A percentile compares a stretch with the other conserved stretches of the same genome.
Conservation (phyloP, 495 filamentous ascomycete species). For the Aspergillus mulundensis region DNA sequence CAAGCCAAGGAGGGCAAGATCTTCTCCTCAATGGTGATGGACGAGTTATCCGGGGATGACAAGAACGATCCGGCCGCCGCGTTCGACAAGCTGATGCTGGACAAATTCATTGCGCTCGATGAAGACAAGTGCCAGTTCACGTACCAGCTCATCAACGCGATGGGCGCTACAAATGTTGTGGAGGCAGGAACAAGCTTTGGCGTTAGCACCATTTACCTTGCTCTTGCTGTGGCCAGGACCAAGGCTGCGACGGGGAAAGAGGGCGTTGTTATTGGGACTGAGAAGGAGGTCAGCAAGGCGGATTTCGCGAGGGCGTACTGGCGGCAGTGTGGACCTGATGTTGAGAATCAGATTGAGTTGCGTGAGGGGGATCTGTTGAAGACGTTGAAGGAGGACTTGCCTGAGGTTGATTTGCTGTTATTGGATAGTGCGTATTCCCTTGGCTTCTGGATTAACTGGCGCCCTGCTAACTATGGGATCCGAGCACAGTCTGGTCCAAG, state of each 20-base stretch:
- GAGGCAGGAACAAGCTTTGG: slow-evolving; percentile 56
- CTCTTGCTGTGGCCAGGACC: slow-evolving; percentile 43
- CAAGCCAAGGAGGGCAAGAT: slow-evolving; percentile 11
- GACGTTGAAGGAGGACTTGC: slow-evolving; percentile 40
- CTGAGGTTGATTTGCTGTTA: slow-evolving; percentile 47
- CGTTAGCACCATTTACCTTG: slow-evolving; percentile 55
- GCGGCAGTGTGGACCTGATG: slow-evolving; percentile 37
- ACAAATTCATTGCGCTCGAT: slow-evolving; percentile 52
- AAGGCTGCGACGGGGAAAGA: slow-evolving; percentile 12
- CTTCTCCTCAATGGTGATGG: neutral
- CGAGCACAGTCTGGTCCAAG: slow-evolving; percentile 44
- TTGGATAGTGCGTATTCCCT: slow-evolving; percentile 47
- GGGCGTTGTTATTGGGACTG: slow-evolving; percentile 50
- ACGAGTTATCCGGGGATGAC: neutral
- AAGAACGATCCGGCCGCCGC: neutral
- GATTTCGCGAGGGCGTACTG: slow-evolving; percentile 43
- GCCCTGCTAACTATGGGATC: neutral
- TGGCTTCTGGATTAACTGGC: neutral
- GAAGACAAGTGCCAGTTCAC: slow-evolving; percentile 49
- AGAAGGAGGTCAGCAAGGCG: slow-evolving; percentile 49
- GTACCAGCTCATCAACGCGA: slow-evolving; percentile 41
- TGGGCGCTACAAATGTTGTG: slow-evolving; percentile 43
- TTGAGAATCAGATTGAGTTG: slow-evolving; percentile 46
- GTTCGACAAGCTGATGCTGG: slow-evolving; percentile 35
- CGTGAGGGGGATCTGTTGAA: slow-evolving; percentile 50